Evolutionary conservation across 768 basidiomycete genomes (phyloP).

Genomic region (Hirschioporus abietinus): DNA sequence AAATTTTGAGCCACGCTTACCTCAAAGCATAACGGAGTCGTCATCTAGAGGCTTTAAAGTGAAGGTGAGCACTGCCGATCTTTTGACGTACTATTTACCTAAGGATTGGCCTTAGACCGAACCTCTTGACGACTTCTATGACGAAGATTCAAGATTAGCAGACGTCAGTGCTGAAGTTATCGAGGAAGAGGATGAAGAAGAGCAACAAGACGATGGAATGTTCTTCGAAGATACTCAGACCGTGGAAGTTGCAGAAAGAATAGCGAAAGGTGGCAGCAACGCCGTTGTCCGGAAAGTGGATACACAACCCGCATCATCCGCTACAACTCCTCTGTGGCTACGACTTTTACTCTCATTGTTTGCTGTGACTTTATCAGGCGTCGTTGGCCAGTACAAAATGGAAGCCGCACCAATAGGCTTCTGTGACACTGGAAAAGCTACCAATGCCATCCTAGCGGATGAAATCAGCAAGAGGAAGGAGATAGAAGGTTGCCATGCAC

Average conservation of each 20-base stretch:
- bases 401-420: conserved; percentile 72
- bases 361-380: conserved; percentile 28
- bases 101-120: conserved; percentile 13
- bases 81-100: neutral
- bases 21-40: conserved; percentile 25
- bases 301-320: conserved; percentile 11
- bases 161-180: conserved; percentile 5
- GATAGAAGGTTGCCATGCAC: conserved; percentile 40
- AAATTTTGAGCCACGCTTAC: conserved; percentile 51
- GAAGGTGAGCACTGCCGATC: neutral
- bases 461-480: conserved; percentile 41
- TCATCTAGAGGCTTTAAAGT: conserved; percentile 6
- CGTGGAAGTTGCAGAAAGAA: conserved; percentile 31
- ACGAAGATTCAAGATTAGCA: conserved; percentile 14
- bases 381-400: conserved; percentile 48
- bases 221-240: conserved; percentile 20
- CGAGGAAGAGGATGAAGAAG: conserved; percentile 15
- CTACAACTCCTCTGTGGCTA: conserved; percentile 25
- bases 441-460: conserved; percentile 50
- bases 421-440: conserved; percentile 60
- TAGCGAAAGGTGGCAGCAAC: conserved; percentile 29
- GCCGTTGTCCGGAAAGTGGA: conserved; percentile 13
- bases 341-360: conserved; percentile 39
- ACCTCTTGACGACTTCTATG: conserved; percentile 14
- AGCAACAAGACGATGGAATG: conserved; percentile 18